Percentiles rank a stretch among this genome's conserved stretches.
Evolutionary conservation across 2,329 filamentous ascomycete species (phyloP).

Genomic region (Didymella sp.): DNA sequence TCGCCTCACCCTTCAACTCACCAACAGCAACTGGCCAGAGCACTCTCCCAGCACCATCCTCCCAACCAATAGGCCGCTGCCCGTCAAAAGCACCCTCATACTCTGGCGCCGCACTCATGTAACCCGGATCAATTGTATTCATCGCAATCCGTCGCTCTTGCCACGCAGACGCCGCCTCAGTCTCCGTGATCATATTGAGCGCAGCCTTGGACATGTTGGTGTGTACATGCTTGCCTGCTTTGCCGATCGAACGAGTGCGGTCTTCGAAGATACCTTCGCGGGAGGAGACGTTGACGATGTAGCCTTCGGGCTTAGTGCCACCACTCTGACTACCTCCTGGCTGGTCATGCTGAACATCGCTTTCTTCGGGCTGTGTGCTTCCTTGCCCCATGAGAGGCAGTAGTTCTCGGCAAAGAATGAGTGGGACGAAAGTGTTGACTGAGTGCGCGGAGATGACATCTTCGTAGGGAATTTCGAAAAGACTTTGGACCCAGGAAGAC

Average conservation of each 20-base stretch:
- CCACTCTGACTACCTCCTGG: too few species aligned
- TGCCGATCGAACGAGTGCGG: neutral
- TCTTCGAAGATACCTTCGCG: neutral
- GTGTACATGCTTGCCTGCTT: neutral
- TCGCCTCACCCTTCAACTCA: conserved; percentile 5
- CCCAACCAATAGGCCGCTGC: conserved; percentile 19
- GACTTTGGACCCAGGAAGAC: neutral
- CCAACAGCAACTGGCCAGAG: conserved; percentile 24
- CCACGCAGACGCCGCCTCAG: conserved; percentile 20
- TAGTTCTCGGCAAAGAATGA: neutral
- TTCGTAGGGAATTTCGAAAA: neutral
- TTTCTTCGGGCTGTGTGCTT: neutral
- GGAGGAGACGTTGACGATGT: neutral
- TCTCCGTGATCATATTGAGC: conserved; percentile 27
- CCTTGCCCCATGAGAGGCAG: neutral
- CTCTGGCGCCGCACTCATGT: conserved; percentile 25
- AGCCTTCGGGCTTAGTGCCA: neutral
- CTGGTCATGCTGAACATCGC: neutral
- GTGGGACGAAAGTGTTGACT: neutral
- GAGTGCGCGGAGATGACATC: neutral
- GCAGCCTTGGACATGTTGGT: conserved; percentile 27
- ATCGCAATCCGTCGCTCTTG: conserved; percentile 9
- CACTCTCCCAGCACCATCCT: conserved; percentile 16
- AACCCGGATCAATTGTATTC: conserved; percentile 24
- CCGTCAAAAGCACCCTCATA: conserved; percentile 21